A percentile compares a stretch with the other conserved stretches of the same genome.
Evolutionary conservation across 176 grass and related monocot species (phyloP).

Genomic region (Aegilops tauschii): DNA sequence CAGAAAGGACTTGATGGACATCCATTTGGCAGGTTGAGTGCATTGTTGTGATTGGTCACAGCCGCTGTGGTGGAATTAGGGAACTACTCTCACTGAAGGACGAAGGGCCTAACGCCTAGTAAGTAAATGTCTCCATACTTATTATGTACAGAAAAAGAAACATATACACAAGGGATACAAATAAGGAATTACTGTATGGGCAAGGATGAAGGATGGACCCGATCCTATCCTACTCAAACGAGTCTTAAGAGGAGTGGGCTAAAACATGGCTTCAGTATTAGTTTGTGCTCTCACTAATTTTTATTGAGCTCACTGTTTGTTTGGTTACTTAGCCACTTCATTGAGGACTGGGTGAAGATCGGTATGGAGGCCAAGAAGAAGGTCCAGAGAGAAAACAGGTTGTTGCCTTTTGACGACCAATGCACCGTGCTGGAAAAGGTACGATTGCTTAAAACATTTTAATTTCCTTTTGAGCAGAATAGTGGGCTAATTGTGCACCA

Average conservation of each 20-base stretch:
- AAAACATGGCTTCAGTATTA: background rate
- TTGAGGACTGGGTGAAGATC: slow-evolving; percentile 76
- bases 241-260: background rate
- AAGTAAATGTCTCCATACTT: slow-evolving; percentile 16
- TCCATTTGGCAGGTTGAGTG: slow-evolving; percentile 52
- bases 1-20: background rate
- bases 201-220: background rate
- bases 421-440: slow-evolving; percentile 67
- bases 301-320: slow-evolving; percentile 11
- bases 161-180: background rate
- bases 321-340: slow-evolving; percentile 46
- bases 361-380: slow-evolving; percentile 51
- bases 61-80: slow-evolving; percentile 80
- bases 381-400: slow-evolving; percentile 38
- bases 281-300: background rate
- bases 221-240: background rate
- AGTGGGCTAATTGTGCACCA: background rate
- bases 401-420: slow-evolving; percentile 44
- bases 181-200: background rate
- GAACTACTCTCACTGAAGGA: slow-evolving; percentile 65
- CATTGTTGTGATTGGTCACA: slow-evolving; percentile 83
- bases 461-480: background rate
- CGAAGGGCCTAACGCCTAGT: slow-evolving; percentile 37
- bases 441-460: background rate
- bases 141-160: background rate